Evolutionary conservation across 2,329 filamentous ascomycete species (phyloP), one percentile per base, ranked within the genome.

Genomic region (Neonectria punicea): DNA sequence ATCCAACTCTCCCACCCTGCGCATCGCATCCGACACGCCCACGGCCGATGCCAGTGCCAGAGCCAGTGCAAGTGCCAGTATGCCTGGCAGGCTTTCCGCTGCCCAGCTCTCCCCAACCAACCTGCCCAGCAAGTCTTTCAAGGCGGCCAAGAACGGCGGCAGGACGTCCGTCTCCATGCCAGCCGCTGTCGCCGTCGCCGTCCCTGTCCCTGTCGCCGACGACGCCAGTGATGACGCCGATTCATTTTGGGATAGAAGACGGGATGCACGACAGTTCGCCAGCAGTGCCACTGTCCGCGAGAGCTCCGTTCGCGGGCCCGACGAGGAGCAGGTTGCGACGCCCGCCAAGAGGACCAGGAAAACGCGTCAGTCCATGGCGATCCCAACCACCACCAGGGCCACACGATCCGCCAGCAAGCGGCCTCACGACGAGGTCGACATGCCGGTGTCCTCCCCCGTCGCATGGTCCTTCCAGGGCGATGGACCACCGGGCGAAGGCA

Each of bases 401-500:
- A 86, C 84, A 46, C 82, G 85, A 43, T 85, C 83, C 14, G 79
- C 83, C 20, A 80, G 79, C 72, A 89, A 88, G 82, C 80, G 86
- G 61, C 78, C 84, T 30, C 79, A 85, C 75, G 86, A 89, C 67
- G 86, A 88, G 63, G 76, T 82, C 16, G 87, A 89, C 58, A 81
- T 83, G 53, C 79, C 82, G 63, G 80, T 39, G 6, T 39, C 80
- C 63, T 89, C 88, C 51, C 87, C 88, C 2, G 83, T 83, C 16
- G 77, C 83, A 16, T 80, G 83, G 57, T 83, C 82, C 50, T 84
- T 86, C 70, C 80, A 82, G 58, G 79, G 80, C n/a, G 83, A 85
- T 11, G 47, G 47, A 22, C 44, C 43, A 25, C 43, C 44, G 7
- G 36, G 36, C 44, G 44, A 49, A 49, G 74, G 78, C 73, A 76